Evolutionary conservation across 1,284 basidiomycete genomes (phyloP).

Genomic region (Cerrena zonata): DNA sequence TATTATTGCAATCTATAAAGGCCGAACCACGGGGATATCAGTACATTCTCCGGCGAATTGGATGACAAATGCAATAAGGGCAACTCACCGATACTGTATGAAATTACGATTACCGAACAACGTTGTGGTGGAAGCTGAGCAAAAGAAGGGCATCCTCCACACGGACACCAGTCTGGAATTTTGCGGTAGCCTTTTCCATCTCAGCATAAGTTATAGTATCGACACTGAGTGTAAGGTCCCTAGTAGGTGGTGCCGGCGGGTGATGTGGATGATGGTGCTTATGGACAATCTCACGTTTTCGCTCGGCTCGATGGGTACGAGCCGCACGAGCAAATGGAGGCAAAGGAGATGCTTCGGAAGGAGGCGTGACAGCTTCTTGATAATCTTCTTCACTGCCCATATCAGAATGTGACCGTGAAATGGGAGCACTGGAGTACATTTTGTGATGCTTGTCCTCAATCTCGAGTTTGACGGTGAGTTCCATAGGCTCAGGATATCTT

Average conservation of each 20-base stretch:
- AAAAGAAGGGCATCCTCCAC: constrained; percentile 64
- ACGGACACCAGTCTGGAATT: constrained; percentile 36
- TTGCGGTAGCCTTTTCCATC: constrained; percentile 23
- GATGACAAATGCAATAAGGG: neutral
- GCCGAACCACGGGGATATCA: constrained; percentile 9
- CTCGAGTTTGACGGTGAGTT: constrained; percentile 9
- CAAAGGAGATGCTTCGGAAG: constrained; percentile 51
- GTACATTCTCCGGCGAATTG: neutral
- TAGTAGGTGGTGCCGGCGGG: constrained; percentile 17
- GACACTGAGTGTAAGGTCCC: constrained; percentile 20
- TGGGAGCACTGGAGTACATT: constrained; percentile 20
- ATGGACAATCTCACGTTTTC: constrained; percentile 13
- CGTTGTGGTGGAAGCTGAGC: constrained; percentile 63
- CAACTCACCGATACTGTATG: constrained; percentile 16
- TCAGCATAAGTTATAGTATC: constrained; percentile 27
- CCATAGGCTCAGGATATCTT: constrained; percentile 4
- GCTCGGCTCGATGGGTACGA: neutral
- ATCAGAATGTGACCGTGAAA: constrained; percentile 38
- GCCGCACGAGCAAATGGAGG: constrained; percentile 15
- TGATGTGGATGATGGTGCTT: too few species aligned
- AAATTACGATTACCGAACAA: constrained; percentile 47
- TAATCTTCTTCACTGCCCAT: constrained; percentile 56
- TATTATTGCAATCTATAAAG: constrained; percentile 1
- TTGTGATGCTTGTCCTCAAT: constrained; percentile 13
- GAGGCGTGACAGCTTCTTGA: constrained; percentile 67